Percentiles rank a stretch among this genome's conserved stretches.
Conservation (phyloP, 75 land plant genomes). For the Selaginella moellendorffii region DNA sequence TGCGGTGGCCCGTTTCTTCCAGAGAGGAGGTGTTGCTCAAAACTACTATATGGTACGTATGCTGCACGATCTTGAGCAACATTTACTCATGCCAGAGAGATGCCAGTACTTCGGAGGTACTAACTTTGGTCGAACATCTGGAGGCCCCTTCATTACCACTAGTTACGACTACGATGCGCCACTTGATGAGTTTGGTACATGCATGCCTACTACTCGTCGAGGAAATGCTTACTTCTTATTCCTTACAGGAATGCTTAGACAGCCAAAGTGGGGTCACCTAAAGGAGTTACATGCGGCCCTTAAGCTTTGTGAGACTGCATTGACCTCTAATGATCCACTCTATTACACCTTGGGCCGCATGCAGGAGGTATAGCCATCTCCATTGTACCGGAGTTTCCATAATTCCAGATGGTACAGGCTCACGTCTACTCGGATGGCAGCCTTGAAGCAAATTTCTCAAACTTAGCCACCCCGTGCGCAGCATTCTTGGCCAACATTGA, state of each 20-base stretch:
- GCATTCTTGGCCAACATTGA: conserved; percentile 34
- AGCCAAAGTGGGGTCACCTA: conserved; percentile 88
- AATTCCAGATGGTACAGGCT: neutral
- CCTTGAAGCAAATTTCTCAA: too few species aligned
- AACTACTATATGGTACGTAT: conserved; percentile 93
- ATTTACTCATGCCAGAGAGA: too few species aligned
- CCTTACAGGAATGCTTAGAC: conserved; percentile 48
- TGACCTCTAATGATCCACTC: conserved; percentile 20
- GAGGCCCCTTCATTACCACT: conserved; percentile 82
- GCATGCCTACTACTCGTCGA: neutral
- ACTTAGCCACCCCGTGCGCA: conserved; percentile 24
- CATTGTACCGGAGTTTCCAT: neutral
- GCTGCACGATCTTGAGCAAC: too few species aligned
- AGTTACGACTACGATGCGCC: conserved; percentile 98
- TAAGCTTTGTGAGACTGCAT: conserved; percentile 47
- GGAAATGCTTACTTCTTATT: neutral
- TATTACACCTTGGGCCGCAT: neutral
- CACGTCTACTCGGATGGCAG: neutral
- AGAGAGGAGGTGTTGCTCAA: conserved; percentile 82
- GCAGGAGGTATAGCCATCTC: neutral
- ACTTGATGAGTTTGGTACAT: conserved; percentile 82
- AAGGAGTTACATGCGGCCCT: conserved; percentile 60
- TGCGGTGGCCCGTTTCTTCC: conserved; percentile 93
- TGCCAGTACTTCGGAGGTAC: conserved; percentile 90
- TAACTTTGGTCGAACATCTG: conserved; percentile 82